A percentile compares a stretch with the other conserved stretches of the same genome.
Conservation (phyloP, 2,329 filamentous ascomycete species). For the Chaetomiaceae sp. region DNA sequence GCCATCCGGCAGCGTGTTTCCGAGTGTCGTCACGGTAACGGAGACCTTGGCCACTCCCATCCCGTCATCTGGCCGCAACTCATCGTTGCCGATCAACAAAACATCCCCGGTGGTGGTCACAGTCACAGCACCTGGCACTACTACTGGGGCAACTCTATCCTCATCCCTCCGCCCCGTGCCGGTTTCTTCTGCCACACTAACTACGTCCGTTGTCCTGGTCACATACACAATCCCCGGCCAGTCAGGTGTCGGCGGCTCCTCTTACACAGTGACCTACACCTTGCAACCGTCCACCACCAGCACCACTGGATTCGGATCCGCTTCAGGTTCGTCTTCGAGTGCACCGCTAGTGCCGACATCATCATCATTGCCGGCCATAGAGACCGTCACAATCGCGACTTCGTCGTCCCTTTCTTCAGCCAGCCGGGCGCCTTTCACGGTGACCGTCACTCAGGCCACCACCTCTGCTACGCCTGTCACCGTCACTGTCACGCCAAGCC, state of each 20-base stretch:
- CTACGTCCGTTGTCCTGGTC: slow-evolving; percentile 11
- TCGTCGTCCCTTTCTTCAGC: no score
- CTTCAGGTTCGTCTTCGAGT: not conserved
- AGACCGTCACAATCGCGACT: no score
- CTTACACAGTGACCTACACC: slow-evolving; percentile 21
- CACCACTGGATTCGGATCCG: not conserved
- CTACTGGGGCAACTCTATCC: not conserved
- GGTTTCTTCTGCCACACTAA: not conserved
- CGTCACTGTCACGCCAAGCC: no score
- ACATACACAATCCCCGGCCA: slow-evolving; percentile 18
- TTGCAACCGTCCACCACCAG: slow-evolving; percentile 1
- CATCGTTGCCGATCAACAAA: no score
- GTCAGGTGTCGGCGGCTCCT: slow-evolving; percentile 7
- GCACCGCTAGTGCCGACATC: not conserved
- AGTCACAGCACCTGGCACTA: not conserved
- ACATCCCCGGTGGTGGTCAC: no score
- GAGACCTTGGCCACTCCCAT: not conserved
- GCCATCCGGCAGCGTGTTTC: not conserved
- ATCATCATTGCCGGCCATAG: no score
- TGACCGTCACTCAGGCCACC: no score
- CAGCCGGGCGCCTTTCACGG: no score
- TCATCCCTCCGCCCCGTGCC: not conserved
- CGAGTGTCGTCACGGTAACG: not conserved
- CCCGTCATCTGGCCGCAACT: no score
- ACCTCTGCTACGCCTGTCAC: no score